Conservation (phyloP, 106 monocot genomes). For the Dioscorea zingiberensis region DNA sequence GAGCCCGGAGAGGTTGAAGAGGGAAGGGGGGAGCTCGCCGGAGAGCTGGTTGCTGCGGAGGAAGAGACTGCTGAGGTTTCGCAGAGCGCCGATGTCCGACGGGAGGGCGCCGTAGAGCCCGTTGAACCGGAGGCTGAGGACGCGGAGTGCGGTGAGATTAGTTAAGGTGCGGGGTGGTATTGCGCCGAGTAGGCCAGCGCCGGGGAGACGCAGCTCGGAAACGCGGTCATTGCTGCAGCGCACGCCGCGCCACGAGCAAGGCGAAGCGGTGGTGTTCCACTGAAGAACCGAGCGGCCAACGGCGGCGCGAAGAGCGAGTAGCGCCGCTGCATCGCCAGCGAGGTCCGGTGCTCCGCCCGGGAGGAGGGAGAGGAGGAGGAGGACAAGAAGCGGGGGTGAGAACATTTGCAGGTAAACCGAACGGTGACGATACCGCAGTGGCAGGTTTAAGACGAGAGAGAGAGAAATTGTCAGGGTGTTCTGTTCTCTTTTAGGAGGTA, state of each 20-base stretch:
- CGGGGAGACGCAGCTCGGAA: constrained; percentile 63
- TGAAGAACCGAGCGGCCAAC: constrained; percentile 26
- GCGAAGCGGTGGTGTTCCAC: constrained; percentile 44
- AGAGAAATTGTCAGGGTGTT: neutral
- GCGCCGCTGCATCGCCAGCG: constrained; percentile 37
- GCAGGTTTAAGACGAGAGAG: too few species aligned
- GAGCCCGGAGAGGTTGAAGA: constrained; percentile 29
- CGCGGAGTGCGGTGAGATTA: constrained; percentile 58
- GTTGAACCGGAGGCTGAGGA: constrained; percentile 74
- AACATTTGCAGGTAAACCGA: too few species aligned
- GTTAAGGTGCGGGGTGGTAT: constrained; percentile 50
- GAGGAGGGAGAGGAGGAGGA: constrained; percentile 18
- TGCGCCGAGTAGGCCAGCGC: constrained; percentile 48
- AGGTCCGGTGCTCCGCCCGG: constrained; percentile 24
- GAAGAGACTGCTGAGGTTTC: constrained; percentile 52
- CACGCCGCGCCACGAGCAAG: constrained; percentile 62
- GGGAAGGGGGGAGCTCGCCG: constrained; percentile 40
- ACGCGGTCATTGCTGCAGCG: constrained; percentile 46
- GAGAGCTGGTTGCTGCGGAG: constrained; percentile 59
- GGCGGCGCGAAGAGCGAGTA: constrained; percentile 40
- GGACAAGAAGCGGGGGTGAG: neutral
- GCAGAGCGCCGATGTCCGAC: constrained; percentile 31
- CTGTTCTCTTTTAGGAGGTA: neutral
- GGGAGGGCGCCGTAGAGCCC: constrained; percentile 58
- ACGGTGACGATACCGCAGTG: too few species aligned